These are phyloP conservation scores for Mycena rebaudengoi DNA, from an alignment of 768 basidiomycete genomes.

Conservation along the genomic window DNA sequence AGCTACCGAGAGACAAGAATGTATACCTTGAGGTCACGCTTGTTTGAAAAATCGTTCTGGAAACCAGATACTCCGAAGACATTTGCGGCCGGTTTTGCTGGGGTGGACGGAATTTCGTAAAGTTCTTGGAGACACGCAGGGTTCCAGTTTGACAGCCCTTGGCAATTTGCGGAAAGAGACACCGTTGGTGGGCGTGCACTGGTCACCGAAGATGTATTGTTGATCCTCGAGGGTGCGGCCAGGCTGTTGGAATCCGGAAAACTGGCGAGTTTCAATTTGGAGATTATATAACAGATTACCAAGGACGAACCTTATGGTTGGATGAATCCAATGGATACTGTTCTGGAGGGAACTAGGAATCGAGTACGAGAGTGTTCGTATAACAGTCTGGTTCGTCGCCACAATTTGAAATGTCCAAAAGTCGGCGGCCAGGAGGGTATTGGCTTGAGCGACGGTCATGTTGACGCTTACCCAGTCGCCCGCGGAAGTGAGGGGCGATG, in stretches of 20 bases:
- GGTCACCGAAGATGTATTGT: not conserved
- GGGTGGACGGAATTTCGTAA: not conserved
- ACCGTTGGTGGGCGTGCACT: not conserved
- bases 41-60: not conserved
- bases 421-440: not conserved
- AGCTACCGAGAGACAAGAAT: not conserved
- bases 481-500: not conserved
- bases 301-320: not conserved
- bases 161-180: not conserved
- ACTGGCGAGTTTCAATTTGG: not conserved
- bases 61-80: not conserved
- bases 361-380: not conserved
- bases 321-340: not conserved
- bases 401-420: slow-evolving; percentile 1
- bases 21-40: not conserved
- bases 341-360: not conserved
- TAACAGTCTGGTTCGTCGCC: not conserved
- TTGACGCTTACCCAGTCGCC: too few species aligned
- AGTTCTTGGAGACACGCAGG: slow-evolving; percentile 1
- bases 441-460: not conserved
- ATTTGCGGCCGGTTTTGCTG: not conserved
- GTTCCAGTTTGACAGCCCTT: not conserved
- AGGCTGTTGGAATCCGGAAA: not conserved
- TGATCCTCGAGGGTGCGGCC: not conserved
- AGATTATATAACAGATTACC: not conserved